Percentiles rank a stretch among this genome's conserved stretches.
Conservation (phyloP, 129 eudicot species). For the Tagetes erecta region DNA sequence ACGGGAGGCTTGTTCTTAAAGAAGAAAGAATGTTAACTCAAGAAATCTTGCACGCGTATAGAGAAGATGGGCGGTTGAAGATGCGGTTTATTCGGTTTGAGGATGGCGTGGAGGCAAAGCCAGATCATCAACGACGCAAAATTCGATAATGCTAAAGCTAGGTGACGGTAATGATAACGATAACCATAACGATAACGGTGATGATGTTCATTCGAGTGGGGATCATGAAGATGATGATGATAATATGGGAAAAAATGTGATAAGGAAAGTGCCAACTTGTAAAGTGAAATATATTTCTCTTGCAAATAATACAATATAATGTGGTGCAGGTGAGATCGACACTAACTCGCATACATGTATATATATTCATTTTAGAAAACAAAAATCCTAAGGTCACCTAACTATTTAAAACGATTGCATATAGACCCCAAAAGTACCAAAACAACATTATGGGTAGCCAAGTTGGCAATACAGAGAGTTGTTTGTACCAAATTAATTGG, state of each 20-base stretch:
- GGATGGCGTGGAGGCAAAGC: conserved; percentile 49
- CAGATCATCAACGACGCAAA: conserved; percentile 28
- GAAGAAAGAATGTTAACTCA: conserved; percentile 60
- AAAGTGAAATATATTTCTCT: neutral
- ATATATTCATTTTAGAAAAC: too few relatives aligned
- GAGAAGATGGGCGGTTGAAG: conserved; percentile 85
- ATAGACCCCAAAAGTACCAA: too few relatives aligned
- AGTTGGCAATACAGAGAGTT: too few relatives aligned
- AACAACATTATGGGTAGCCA: too few relatives aligned
- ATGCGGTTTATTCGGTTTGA: conserved; percentile 57
- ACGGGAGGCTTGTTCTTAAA: conserved; percentile 72
- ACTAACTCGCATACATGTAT: too few relatives aligned
- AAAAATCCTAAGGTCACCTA: too few relatives aligned
- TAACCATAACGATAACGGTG: neutral
- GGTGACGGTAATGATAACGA: neutral
- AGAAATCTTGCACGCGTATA: conserved; percentile 58
- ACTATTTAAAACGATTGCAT: too few relatives aligned
- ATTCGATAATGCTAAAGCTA: neutral
- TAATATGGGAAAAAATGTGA: conserved; percentile 28
- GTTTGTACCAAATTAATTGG: too few relatives aligned
- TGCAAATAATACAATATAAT: conserved; percentile 12
- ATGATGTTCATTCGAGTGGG: neutral
- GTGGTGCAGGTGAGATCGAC: too few relatives aligned
- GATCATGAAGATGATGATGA: neutral
- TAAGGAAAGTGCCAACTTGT: conserved; percentile 33